Conservation (phyloP, 2,329 filamentous ascomycete species). For the Talaromyces marneffei region DNA sequence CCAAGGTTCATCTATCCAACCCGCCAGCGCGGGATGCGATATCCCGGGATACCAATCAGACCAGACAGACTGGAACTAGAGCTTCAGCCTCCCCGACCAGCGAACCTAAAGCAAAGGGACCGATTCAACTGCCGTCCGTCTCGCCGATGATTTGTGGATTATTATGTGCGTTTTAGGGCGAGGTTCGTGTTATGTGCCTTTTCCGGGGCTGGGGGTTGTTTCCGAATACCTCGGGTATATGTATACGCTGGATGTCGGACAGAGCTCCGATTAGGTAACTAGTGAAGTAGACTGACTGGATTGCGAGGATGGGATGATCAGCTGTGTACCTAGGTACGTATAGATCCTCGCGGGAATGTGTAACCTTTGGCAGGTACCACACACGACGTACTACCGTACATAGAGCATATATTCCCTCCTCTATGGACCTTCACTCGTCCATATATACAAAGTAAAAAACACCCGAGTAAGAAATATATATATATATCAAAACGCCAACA, state of each 20-base stretch:
- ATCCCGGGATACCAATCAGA: neutral
- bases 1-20: neutral
- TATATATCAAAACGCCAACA: neutral
- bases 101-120: neutral
- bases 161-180: neutral
- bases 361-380: neutral
- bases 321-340: too few species aligned
- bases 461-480: neutral
- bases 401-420: neutral
- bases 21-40: neutral
- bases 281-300: too few species aligned
- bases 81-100: neutral
- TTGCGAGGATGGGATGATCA: too few species aligned
- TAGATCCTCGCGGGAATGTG: too few species aligned
- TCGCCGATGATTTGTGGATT: neutral
- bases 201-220: neutral
- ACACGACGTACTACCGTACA: neutral
- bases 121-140: too few species aligned
- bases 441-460: neutral
- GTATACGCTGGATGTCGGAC: neutral
- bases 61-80: neutral
- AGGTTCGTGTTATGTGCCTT: too few species aligned
- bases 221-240: slow-evolving; percentile 11
- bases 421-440: neutral
- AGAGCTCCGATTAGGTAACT: neutral